A percentile compares a stretch with the other conserved stretches of the same genome.
phyloP scores from a whole-genome alignment of 345 rosid genomes.

The Salix koriyanagi region DNA sequence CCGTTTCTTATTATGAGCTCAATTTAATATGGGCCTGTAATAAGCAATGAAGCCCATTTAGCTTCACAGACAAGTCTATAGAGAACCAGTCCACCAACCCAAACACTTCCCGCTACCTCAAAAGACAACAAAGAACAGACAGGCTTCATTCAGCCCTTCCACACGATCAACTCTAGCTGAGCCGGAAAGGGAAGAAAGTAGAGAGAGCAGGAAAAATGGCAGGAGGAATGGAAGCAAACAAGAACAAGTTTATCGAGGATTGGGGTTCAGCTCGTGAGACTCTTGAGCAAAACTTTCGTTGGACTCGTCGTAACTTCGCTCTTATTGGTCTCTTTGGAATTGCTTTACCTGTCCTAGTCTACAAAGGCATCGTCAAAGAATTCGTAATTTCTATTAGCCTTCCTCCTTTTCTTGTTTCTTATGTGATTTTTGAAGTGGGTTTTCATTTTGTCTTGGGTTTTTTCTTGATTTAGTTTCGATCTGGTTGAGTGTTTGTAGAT shows the following conservation, averaged over 20 bases:
- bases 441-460: neutral
- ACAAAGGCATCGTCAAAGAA: constrained; percentile 86
- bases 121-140: too few species aligned
- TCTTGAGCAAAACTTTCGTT: constrained; percentile 86
- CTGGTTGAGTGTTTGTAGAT: neutral
- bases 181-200: neutral
- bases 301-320: constrained; percentile 91
- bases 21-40: too few species aligned
- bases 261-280: constrained; percentile 85
- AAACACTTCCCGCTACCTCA: too few species aligned
- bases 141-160: too few species aligned
- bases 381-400: constrained; percentile 36
- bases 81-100: too few species aligned
- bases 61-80: too few species aligned
- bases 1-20: too few species aligned
- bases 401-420: neutral
- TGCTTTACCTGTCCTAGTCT: constrained; percentile 74
- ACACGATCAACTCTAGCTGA: neutral
- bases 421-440: neutral
- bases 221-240: constrained; percentile 92
- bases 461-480: neutral
- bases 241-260: constrained; percentile 88
- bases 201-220: constrained; percentile 42
- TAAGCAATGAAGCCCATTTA: too few species aligned
- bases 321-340: constrained; percentile 83